Conservation (phyloP, 148 eudicot genomes). For the Spergularia bocconei region DNA sequence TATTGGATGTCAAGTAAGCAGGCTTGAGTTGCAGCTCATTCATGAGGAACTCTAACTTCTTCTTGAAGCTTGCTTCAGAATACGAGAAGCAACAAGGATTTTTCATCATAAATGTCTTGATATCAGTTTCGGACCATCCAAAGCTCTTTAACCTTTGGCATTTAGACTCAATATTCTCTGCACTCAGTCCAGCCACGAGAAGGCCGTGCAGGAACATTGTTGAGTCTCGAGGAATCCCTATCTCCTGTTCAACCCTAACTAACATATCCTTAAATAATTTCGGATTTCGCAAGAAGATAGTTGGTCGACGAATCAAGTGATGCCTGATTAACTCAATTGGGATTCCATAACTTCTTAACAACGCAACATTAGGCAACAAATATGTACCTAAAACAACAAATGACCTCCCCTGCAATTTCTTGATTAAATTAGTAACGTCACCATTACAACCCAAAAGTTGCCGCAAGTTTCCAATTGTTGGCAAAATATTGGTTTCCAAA, state of each 20-base stretch:
- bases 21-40: slow-evolving; percentile 30
- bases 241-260: slow-evolving; percentile 17
- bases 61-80: slow-evolving; percentile 20
- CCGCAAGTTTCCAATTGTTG: not conserved
- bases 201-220: slow-evolving; percentile 28
- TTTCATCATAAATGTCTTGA: slow-evolving; percentile 9
- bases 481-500: not conserved
- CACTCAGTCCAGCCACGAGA: not conserved
- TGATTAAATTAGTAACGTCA: slow-evolving; percentile 1
- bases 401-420: not conserved
- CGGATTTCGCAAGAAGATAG: not conserved
- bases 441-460: slow-evolving; percentile 13
- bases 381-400: not conserved
- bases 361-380: slow-evolving; percentile 20
- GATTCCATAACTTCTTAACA: slow-evolving; percentile 13
- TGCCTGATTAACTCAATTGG: not conserved
- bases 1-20: slow-evolving; percentile 7
- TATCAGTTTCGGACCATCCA: slow-evolving; percentile 32
- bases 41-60: slow-evolving; percentile 21
- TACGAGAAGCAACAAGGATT: slow-evolving; percentile 17
- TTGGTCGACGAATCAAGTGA: not conserved
- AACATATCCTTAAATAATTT: not conserved
- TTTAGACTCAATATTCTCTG: slow-evolving; percentile 16
- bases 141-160: slow-evolving; percentile 29
- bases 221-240: slow-evolving; percentile 27